These are phyloP conservation scores for Candida albicans DNA, from an alignment of 1,139 yeast genomes.

Conservation along the genomic window DNA sequence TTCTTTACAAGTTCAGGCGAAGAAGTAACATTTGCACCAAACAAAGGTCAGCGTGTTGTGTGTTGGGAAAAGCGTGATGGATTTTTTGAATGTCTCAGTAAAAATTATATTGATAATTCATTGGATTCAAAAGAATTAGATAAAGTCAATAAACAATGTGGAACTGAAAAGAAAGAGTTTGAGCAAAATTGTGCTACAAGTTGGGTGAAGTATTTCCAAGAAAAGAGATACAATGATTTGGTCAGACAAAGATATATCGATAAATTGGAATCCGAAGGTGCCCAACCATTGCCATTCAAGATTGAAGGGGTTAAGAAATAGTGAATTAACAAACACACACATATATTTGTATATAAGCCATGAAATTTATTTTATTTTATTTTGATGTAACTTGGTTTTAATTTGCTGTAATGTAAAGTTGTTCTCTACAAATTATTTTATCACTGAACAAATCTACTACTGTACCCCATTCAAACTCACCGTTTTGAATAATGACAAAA, in stretches of 20 bases:
- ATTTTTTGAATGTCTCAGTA: conserved; percentile 42
- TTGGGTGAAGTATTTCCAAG: conserved; percentile 50
- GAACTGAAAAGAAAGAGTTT: conserved; percentile 33
- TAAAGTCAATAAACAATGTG: conserved; percentile 38
- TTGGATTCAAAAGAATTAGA: conserved; percentile 37
- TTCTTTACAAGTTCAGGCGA: conserved; percentile 31
- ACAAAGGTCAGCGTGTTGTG: conserved; percentile 37
- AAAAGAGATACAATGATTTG: conserved; percentile 46
- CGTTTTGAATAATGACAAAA: conserved; percentile 62
- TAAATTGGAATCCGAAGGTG: conserved; percentile 48
- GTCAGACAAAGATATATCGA: conserved; percentile 42
- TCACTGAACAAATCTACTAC: conserved; percentile 51
- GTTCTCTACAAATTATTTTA: conserved; percentile 32
- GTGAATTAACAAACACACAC: conserved; percentile 3
- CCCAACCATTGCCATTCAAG: conserved; percentile 48
- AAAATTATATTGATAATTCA: conserved; percentile 45
- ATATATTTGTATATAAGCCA: conserved; percentile 5
- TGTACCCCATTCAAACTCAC: conserved; percentile 80
- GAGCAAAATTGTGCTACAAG: conserved; percentile 45
- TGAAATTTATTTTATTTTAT: background rate
- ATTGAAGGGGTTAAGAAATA: conserved; percentile 23
- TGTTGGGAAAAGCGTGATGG: conserved; percentile 49
- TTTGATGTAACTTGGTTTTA: conserved; percentile 13
- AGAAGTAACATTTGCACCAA: conserved; percentile 36
- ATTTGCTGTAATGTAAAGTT: conserved; percentile 32